phyloP scores from a whole-genome alignment of 2,329 filamentous ascomycete species.

The Ascochyta lentis region DNA sequence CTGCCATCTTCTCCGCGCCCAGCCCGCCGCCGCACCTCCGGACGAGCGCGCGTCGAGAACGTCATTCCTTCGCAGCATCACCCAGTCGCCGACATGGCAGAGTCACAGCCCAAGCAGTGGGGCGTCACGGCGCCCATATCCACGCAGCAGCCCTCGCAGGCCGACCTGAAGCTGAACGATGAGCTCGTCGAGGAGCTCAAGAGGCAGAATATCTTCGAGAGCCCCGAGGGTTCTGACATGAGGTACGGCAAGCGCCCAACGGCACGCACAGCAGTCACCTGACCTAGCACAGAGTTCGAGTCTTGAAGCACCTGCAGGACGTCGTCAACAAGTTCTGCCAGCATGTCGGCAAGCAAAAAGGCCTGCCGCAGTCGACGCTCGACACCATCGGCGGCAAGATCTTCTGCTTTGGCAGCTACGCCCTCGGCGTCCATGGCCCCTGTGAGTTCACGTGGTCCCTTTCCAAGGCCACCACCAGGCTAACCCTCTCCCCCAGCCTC shows the following conservation, averaged over 20 bases:
- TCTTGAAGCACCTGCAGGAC: constrained; percentile 77
- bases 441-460: constrained; percentile 48
- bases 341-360: constrained; percentile 76
- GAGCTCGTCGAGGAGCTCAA: constrained; percentile 84
- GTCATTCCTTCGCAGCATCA: constrained; percentile 13
- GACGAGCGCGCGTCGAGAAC: constrained; percentile 20
- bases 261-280: constrained; percentile 5
- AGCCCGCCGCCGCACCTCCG: constrained; percentile 32
- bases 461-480: not conserved
- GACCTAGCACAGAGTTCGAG: constrained; percentile 63
- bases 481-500: constrained; percentile 66
- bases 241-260: constrained; percentile 60
- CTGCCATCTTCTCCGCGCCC: constrained; percentile 18
- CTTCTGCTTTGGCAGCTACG: constrained; percentile 95
- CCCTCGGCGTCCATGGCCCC: constrained; percentile 90
- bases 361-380: constrained; percentile 75
- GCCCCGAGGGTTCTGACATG: constrained; percentile 79
- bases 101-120: constrained; percentile 52
- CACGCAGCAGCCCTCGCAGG: constrained; percentile 73
- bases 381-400: constrained; percentile 89
- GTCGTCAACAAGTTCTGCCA: constrained; percentile 89
- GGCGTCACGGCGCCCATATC: constrained; percentile 90
- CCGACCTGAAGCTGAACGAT: constrained; percentile 78
- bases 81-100: constrained; percentile 38
- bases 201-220: constrained; percentile 90